Evolutionary conservation across 345 rosid genomes (phyloP).

Genomic region (Brassica rapa): DNA sequence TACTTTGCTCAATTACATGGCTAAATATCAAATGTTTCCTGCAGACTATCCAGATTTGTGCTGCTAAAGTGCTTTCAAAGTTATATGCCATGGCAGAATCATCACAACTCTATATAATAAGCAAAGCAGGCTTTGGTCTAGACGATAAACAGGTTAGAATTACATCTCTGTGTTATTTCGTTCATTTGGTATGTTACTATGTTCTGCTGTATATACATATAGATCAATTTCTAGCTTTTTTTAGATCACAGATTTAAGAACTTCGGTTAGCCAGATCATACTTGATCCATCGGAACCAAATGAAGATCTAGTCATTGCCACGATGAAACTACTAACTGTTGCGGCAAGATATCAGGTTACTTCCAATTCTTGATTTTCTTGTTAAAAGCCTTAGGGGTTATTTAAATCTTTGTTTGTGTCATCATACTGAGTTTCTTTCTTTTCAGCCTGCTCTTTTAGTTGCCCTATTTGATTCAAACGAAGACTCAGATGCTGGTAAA

Average conservation of each 20-base stretch:
- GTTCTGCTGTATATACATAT: constrained; percentile 30
- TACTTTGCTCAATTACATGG: constrained; percentile 18
- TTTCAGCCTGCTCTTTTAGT: constrained; percentile 86
- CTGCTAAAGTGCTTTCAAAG: constrained; percentile 62
- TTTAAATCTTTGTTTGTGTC: constrained; percentile 10
- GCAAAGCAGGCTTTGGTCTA: constrained; percentile 61
- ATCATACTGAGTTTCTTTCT: constrained; percentile 17
- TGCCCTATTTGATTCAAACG: constrained; percentile 52
- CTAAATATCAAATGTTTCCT: constrained; percentile 22
- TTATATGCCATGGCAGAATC: constrained; percentile 57
- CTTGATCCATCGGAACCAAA: constrained; percentile 50
- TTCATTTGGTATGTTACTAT: background rate
- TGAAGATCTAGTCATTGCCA: constrained; percentile 66
- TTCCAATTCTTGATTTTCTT: constrained; percentile 15
- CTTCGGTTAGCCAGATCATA: constrained; percentile 47
- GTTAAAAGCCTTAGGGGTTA: constrained; percentile 15
- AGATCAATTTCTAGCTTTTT: constrained; percentile 32
- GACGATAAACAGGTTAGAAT: constrained; percentile 77
- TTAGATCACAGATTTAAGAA: constrained; percentile 65
- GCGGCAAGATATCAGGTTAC: constrained; percentile 78
- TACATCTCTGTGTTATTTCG: constrained; percentile 24
- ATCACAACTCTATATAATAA: constrained; percentile 51
- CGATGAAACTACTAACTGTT: constrained; percentile 61
- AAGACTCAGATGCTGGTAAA: constrained; percentile 43
- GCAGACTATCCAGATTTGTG: constrained; percentile 74